Evolutionary conservation across 2,329 filamentous ascomycete genomes (phyloP).

Genomic region (Epichloe bromicola): DNA sequence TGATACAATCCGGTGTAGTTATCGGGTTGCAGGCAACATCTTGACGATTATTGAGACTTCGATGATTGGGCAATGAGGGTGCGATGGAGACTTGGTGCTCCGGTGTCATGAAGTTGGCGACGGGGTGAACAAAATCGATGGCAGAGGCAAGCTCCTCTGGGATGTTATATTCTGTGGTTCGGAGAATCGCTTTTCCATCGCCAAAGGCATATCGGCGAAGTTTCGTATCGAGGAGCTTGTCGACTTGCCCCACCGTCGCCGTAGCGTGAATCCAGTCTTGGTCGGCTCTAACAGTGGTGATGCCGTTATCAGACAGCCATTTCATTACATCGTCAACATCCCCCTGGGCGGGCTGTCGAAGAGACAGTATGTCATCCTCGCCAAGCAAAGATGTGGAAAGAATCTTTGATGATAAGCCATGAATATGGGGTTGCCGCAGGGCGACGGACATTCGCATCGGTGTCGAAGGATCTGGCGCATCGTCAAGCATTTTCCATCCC

Average conservation of each 20-base stretch:
- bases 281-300: slow-evolving; percentile 19
- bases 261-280: slow-evolving; percentile 31
- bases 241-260: slow-evolving; percentile 25
- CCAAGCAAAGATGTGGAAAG: slow-evolving; percentile 19
- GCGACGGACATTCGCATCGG: slow-evolving; percentile 19
- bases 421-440: slow-evolving; percentile 18
- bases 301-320: slow-evolving; percentile 29
- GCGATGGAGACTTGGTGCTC: slow-evolving; percentile 15
- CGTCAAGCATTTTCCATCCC: slow-evolving; percentile 17
- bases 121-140: slow-evolving; percentile 34
- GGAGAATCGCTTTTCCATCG: slow-evolving; percentile 23
- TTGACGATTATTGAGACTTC: neutral
- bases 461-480: slow-evolving; percentile 12
- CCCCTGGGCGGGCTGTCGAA: slow-evolving; percentile 21
- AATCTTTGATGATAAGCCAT: slow-evolving; percentile 14
- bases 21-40: slow-evolving; percentile 2
- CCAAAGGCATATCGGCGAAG: slow-evolving; percentile 29
- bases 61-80: neutral
- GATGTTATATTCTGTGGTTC: slow-evolving; percentile 31
- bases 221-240: slow-evolving; percentile 27
- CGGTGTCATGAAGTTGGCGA: slow-evolving; percentile 36
- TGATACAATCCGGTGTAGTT: slow-evolving; percentile 29
- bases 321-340: slow-evolving; percentile 23
- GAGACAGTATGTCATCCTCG: slow-evolving; percentile 20
- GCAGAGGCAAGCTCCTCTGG: slow-evolving; percentile 24